Conservation (phyloP, 2,329 filamentous ascomycete species). For the Colletotrichum sublineola region DNA sequence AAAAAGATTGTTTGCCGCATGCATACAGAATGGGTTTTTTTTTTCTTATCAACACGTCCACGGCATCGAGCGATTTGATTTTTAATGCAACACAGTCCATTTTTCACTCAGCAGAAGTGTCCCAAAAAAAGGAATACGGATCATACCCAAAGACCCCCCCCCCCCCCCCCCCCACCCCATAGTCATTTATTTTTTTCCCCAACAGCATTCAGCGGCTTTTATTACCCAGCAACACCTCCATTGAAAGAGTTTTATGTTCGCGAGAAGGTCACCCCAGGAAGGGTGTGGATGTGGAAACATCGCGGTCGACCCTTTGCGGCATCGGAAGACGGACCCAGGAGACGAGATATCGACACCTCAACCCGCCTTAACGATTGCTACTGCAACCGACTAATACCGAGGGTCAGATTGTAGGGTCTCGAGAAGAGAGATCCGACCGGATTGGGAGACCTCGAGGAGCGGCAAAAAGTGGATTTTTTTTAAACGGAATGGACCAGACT, state of each 20-base stretch:
- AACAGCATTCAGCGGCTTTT: slow-evolving; percentile 46
- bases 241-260: slow-evolving; percentile 41
- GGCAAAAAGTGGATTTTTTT: slow-evolving; percentile 26
- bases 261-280: slow-evolving; percentile 37
- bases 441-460: slow-evolving; percentile 31
- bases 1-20: slow-evolving; percentile 43
- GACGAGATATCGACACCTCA: slow-evolving; percentile 39
- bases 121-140: slow-evolving; percentile 57
- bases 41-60: slow-evolving; percentile 53
- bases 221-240: slow-evolving; percentile 43
- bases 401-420: slow-evolving; percentile 38
- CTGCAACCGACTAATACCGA: slow-evolving; percentile 4
- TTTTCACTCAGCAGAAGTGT: slow-evolving; percentile 53
- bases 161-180: slow-evolving; percentile 39
- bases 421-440: slow-evolving; percentile 26
- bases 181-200: slow-evolving; percentile 43
- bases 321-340: slow-evolving; percentile 9
- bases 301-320: slow-evolving; percentile 14
- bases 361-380: slow-evolving; percentile 14
- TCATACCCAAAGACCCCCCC: slow-evolving; percentile 52
- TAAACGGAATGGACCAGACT: slow-evolving; percentile 16
- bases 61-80: slow-evolving; percentile 61
- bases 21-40: slow-evolving; percentile 53
- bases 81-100: slow-evolving; percentile 49
- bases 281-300: slow-evolving; percentile 30